These are phyloP conservation scores for Asterophora parasitica DNA, from an alignment of 768 basidiomycete genomes.

Conservation along the genomic window DNA sequence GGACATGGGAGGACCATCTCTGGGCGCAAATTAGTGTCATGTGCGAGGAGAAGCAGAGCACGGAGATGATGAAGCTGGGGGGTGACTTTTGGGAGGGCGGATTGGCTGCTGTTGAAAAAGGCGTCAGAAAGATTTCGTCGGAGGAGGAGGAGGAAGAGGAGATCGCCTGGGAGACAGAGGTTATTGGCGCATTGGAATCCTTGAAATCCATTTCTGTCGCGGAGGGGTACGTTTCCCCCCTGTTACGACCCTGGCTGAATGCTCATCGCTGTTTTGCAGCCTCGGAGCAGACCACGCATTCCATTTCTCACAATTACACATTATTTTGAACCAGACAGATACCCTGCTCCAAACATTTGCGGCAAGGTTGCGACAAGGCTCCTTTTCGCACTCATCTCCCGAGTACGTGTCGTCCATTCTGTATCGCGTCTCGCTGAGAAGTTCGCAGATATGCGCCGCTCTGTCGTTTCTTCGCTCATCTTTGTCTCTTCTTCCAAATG, in stretches of 20 bases:
- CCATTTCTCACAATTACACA: conserved; percentile 75
- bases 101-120: conserved; percentile 38
- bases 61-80: conserved; percentile 60
- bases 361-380: conserved; percentile 45
- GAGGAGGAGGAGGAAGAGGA: conserved; percentile 41
- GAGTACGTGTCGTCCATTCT: conserved; percentile 42
- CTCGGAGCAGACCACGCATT: conserved; percentile 69
- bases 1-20: conserved; percentile 92
- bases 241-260: not conserved
- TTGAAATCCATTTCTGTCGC: conserved; percentile 53
- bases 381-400: conserved; percentile 40
- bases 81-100: conserved; percentile 83
- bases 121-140: conserved; percentile 20
- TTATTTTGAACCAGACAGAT: conserved; percentile 69
- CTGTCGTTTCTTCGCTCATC: conserved; percentile 90
- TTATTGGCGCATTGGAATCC: conserved; percentile 49
- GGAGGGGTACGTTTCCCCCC: conserved; percentile 47
- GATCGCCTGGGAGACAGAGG: conserved; percentile 65
- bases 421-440: not conserved
- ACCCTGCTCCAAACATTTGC: conserved; percentile 68
- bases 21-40: conserved; percentile 86
- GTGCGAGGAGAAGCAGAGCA: conserved; percentile 76
- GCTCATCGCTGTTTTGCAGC: conserved; percentile 25
- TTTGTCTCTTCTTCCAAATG: conserved; percentile 84
- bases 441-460: conserved; percentile 55